These are phyloP conservation scores for Salicornia ramosissima DNA, from an alignment of 148 eudicot species.

Conservation along the genomic window DNA sequence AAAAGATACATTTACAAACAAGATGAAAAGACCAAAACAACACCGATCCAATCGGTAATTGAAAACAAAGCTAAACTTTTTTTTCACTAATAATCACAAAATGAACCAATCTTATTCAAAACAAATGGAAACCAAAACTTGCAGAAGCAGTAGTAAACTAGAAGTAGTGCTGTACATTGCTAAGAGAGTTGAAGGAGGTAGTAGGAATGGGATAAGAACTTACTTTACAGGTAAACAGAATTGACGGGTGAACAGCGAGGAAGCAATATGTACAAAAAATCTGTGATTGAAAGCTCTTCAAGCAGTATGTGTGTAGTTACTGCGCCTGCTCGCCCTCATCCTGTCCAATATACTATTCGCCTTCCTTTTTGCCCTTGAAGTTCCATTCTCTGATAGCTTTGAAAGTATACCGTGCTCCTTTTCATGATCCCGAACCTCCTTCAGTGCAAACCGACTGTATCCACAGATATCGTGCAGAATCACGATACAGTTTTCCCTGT, in stretches of 20 bases:
- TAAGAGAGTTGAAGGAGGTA: constrained; percentile 15
- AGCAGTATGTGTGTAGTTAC: constrained; percentile 31
- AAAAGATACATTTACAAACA: constrained; percentile 12
- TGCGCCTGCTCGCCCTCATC: constrained; percentile 38
- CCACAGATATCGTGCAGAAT: constrained; percentile 56
- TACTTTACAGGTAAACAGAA: constrained; percentile 21
- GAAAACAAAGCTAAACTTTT: neutral
- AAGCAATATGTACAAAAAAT: constrained; percentile 23
- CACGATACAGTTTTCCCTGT: constrained; percentile 75
- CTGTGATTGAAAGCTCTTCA: constrained; percentile 4
- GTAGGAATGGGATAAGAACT: neutral
- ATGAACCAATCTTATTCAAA: constrained; percentile 17
- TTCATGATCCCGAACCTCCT: constrained; percentile 75
- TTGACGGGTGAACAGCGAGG: constrained; percentile 12
- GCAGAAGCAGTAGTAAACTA: too few species aligned
- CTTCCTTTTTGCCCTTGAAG: constrained; percentile 83
- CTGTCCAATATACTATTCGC: constrained; percentile 69
- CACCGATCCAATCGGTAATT: constrained; percentile 4
- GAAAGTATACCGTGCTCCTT: constrained; percentile 49
- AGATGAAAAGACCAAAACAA: neutral
- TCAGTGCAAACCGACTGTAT: constrained; percentile 53
- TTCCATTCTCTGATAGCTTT: constrained; percentile 66
- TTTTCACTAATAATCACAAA: neutral
- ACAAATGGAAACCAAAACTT: constrained; percentile 28
- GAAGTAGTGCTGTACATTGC: constrained; percentile 23